Conservation (phyloP, 257 asterid genomes). For the Linaria vulgaris region DNA sequence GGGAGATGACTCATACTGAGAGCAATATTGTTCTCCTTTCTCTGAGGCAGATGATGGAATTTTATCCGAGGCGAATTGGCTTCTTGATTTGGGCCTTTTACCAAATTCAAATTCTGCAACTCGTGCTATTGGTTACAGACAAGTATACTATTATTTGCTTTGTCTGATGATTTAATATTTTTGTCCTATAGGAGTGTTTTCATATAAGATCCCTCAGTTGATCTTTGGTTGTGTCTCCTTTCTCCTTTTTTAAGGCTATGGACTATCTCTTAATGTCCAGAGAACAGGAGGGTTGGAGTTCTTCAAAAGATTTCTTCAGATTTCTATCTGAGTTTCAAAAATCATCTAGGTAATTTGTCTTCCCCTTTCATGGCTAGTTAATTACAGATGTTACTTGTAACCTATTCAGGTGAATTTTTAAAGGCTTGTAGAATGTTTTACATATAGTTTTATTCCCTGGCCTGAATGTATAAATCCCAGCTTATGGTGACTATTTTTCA, state of each 20-base stretch:
- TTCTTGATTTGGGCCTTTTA: constrained; percentile 83
- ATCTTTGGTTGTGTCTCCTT: background rate
- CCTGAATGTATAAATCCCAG: background rate
- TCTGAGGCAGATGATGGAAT: constrained; percentile 62
- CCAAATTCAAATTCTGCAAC: constrained; percentile 88
- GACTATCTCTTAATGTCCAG: constrained; percentile 69
- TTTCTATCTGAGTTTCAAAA: constrained; percentile 82
- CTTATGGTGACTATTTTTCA: too few species aligned
- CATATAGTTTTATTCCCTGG: background rate
- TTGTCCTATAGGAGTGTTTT: constrained; percentile 18
- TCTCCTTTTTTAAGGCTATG: constrained; percentile 63
- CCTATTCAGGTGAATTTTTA: background rate
- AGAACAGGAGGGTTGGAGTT: constrained; percentile 70
- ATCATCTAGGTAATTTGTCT: constrained; percentile 61
- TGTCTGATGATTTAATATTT: constrained; percentile 11
- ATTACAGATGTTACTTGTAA: background rate
- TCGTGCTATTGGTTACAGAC: constrained; percentile 97
- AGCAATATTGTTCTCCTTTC: constrained; percentile 14
- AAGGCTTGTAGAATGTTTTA: constrained; percentile 1
- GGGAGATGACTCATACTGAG: constrained; percentile 11
- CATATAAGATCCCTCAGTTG: constrained; percentile 7
- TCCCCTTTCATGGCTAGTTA: constrained; percentile 2
- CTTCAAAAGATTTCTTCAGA: constrained; percentile 52
- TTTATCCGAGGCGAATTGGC: constrained; percentile 84
- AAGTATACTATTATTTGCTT: constrained; percentile 49